Evolutionary conservation across 495 filamentous ascomycete genomes (phyloP).

Genomic region (Penicillium canariense): DNA sequence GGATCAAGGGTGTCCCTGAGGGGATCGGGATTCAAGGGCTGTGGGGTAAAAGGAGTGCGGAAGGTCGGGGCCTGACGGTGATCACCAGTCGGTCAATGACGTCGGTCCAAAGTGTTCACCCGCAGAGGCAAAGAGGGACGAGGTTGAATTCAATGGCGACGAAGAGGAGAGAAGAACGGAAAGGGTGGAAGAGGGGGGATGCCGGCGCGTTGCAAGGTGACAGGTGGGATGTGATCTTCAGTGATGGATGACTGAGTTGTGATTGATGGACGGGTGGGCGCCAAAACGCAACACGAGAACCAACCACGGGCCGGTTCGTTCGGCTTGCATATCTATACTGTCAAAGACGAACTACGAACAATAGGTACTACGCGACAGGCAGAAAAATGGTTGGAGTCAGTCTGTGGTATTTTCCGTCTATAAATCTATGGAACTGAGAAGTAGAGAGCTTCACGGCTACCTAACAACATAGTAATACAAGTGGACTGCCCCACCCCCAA

Average conservation of each 20-base stretch:
- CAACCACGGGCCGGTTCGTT: neutral
- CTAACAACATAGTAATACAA: conserved; percentile 30
- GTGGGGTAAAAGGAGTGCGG: conserved; percentile 30
- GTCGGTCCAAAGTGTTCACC: conserved; percentile 9
- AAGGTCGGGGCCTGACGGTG: conserved; percentile 22
- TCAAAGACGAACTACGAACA: neutral
- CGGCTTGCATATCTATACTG: neutral
- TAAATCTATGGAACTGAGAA: conserved; percentile 5
- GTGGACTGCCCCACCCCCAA: conserved; percentile 15
- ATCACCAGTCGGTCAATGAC: conserved; percentile 24
- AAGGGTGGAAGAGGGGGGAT: conserved; percentile 1
- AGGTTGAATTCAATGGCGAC: conserved; percentile 6
- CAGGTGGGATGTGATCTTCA: conserved; percentile 25
- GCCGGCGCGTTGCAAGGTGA: conserved; percentile 8
- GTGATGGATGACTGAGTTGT: conserved; percentile 11
- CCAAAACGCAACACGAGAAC: too few species aligned
- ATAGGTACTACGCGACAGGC: neutral
- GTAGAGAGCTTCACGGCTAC: conserved; percentile 28
- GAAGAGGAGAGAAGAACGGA: conserved; percentile 9
- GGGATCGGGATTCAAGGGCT: conserved; percentile 19
- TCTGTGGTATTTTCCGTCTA: too few species aligned
- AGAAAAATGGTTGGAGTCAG: neutral
- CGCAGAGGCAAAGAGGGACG: neutral
- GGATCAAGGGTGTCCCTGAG: conserved; percentile 14
- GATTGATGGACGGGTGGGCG: conserved; percentile 12